A percentile compares a stretch with the other conserved stretches of the same genome.
Evolutionary conservation across 176 grass and related monocot genomes (phyloP).

Genomic region (Carex kokanica): DNA sequence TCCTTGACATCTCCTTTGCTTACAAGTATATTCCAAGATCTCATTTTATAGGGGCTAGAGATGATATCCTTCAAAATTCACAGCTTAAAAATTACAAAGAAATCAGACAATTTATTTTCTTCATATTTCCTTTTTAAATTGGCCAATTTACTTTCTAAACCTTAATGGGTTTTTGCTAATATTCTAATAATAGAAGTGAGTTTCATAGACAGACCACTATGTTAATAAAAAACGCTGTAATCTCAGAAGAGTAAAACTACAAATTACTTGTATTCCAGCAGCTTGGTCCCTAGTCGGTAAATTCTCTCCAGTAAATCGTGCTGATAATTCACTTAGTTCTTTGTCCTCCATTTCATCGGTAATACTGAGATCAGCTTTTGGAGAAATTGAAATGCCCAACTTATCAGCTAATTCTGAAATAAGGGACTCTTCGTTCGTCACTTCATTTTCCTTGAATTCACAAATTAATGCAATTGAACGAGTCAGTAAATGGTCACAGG

Average conservation of each 20-base stretch:
- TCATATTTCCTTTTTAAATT: background rate
- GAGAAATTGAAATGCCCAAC: slow-evolving; percentile 66
- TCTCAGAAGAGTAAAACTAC: background rate
- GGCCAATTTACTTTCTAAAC: background rate
- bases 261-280: slow-evolving; percentile 64
- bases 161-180: background rate
- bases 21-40: no score
- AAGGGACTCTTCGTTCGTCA: slow-evolving; percentile 26
- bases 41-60: no score
- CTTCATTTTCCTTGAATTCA: slow-evolving; percentile 27
- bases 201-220: background rate
- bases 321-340: slow-evolving; percentile 68
- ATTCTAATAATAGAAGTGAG: background rate
- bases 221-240: background rate
- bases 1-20: no score
- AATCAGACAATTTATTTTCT: background rate
- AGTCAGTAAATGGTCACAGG: background rate
- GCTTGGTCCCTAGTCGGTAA: slow-evolving; percentile 51
- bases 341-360: slow-evolving; percentile 70
- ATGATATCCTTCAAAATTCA: no score
- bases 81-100: no score
- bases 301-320: slow-evolving; percentile 58
- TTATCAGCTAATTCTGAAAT: slow-evolving; percentile 57
- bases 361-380: slow-evolving; percentile 52
- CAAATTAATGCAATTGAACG: background rate